These are phyloP conservation scores for Pittosporum tobira DNA, from an alignment of 129 eudicot species.

Conservation along the genomic window DNA sequence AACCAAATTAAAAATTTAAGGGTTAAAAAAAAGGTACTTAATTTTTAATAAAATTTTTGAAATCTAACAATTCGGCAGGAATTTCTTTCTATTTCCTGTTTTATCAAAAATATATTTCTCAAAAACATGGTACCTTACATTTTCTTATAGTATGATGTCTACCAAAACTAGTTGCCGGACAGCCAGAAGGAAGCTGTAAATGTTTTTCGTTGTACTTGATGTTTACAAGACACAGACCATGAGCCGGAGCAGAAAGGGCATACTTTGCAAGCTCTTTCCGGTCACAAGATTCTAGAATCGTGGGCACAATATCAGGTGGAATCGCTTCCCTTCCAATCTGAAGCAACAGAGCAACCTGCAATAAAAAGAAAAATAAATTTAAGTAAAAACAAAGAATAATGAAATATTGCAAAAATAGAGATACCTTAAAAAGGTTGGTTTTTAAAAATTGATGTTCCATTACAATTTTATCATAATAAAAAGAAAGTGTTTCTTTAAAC, in stretches of 20 bases:
- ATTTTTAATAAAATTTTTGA: not conserved
- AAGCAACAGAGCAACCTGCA: constrained; percentile 73
- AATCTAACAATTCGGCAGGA: not conserved
- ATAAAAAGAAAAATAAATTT: not conserved
- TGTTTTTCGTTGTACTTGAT: constrained; percentile 67
- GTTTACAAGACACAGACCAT: constrained; percentile 54
- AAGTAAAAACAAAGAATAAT: no score
- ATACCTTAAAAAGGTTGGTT: no score
- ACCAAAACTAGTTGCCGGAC: constrained; percentile 68
- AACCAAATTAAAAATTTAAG: no score
- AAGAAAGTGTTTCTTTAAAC: no score
- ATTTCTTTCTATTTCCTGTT: not conserved
- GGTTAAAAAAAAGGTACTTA: no score
- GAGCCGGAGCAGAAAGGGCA: constrained; percentile 63
- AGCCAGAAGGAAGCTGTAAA: constrained; percentile 42
- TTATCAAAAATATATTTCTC: not conserved
- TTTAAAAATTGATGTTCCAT: no score
- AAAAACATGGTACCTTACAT: constrained; percentile 61
- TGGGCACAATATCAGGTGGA: constrained; percentile 61
- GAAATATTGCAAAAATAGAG: no score
- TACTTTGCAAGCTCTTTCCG: constrained; percentile 78
- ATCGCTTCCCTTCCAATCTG: constrained; percentile 88
- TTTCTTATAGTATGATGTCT: constrained; percentile 57
- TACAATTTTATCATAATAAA: no score
- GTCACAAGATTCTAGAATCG: constrained; percentile 54